These are phyloP conservation scores for Phenoliferia sp. DNA, from an alignment of 1,284 basidiomycete species.

Conservation along the genomic window DNA sequence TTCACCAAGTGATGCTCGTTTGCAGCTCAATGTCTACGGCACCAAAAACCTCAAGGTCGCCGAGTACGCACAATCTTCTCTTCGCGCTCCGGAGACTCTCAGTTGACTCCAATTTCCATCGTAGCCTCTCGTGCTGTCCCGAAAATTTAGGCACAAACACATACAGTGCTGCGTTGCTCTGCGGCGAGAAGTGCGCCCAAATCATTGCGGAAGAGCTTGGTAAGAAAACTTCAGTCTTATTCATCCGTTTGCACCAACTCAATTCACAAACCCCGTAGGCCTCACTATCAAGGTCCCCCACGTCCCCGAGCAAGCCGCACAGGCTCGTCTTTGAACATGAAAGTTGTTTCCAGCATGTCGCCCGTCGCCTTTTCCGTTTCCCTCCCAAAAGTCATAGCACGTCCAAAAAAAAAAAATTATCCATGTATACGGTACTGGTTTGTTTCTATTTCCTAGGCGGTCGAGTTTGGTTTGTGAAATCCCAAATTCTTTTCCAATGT, in stretches of 20 bases:
- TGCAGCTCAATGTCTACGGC: conserved; percentile 4
- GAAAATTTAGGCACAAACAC: conserved; percentile 5
- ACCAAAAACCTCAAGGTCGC: conserved; percentile 8
- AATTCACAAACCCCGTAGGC: background rate
- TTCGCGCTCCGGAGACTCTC: background rate
- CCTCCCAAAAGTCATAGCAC: no score
- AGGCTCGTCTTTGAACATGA: background rate
- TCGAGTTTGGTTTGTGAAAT: no score
- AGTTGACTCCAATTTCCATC: background rate
- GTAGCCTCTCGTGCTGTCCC: conserved; percentile 6
- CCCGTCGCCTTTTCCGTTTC: no score
- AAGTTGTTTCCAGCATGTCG: no score
- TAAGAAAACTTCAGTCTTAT: background rate
- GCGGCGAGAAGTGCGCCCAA: conserved; percentile 8
- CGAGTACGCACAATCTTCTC: background rate
- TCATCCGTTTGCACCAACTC: background rate
- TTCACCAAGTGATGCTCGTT: background rate
- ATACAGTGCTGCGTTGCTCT: background rate
- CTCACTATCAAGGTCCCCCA: conserved; percentile 1
- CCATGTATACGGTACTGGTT: no score
- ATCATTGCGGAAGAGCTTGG: conserved; percentile 3
- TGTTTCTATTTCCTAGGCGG: no score
- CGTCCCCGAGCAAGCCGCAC: background rate
- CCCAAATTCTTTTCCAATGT: no score
- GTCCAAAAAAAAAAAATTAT: no score